Base-by-base conservation (phyloP, 2,329 filamentous ascomycete genomes). In the Aureobasidium pullulans region DNA sequence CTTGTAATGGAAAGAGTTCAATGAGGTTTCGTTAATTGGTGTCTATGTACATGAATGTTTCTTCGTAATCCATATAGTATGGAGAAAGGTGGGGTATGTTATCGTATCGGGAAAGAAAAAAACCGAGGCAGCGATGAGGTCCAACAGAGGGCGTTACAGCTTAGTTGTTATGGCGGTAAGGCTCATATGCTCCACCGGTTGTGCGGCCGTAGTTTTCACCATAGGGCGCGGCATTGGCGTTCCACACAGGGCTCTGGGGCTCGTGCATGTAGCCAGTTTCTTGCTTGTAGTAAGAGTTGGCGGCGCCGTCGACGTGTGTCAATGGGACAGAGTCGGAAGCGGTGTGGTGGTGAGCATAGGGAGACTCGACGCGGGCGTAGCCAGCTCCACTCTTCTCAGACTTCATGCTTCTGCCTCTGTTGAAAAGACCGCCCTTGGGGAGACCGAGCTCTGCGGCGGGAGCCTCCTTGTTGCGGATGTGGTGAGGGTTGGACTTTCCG, bases 401-500 rank as follows among this genome's bases (percentile, higher is more conserved):
- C 9, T 46, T 39, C 2, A 9, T 28, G 31, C 32, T 44, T 46
- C 57, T 53, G 47, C 47, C 47, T 28, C 57, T 32, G 28, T 36
- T 31, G 47, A 66, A 67, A 32, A 44, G 19, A 6, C 68, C 67
- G 60, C 32, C 42, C 1, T 67, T 69, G 13, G 40, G 15, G 9
- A 73, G 66, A n/a, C 69, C 68, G 54, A 68, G 68, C 43, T 70
- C 69, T 62, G 36, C 15, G 15, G 42, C 50, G n/a, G 61, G 59
- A 2, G 53, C 37, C 36, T 65, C 62, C 46, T 70, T 66, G 63
- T 77, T 75, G 57, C 70, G 70, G 62, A 71, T 65, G 64, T 75
- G 75, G 68, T 76, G 71, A 57, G 77, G 77, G 31, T 77, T 75
- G 58, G 75, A 79, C 66, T 81, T 79, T 48, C 90, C 89, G 66